Base-by-base conservation (phyloP, 352 stramenopile genomes). In the Pilasporangium apinafurcum region DNA sequence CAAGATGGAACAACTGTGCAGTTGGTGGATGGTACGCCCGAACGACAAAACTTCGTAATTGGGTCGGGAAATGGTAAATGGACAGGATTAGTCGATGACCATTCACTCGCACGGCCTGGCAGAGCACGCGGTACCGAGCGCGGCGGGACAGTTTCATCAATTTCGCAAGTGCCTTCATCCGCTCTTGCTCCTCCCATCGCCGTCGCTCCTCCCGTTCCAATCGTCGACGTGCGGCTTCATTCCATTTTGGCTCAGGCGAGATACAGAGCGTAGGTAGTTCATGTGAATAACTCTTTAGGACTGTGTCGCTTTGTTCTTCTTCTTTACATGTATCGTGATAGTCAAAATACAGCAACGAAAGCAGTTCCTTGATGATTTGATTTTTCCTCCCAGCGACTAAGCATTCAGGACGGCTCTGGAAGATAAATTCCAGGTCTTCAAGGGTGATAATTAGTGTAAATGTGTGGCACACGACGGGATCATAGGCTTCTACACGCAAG, bases 311-410 rank as follows among this genome's bases (percentile, higher is more conserved):
- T 17, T 22, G 10, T 22, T 48, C 25, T 2, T 20, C 18, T 36
- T 45, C 37, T 27, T 34, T 30, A 7, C 31, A 8, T 1, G 55
- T 25, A 3, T 28, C 36, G 4, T 60, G 65, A 29, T 89, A 85
- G 8, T 78, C 41, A 34, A 89, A 86, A 53, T 68, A 89, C 20
- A 89, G 48, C 31, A 89, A 57, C 13, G 54, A 36, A 12, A 83
- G 57, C 33, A 89, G 57, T 22, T 78, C 68, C 10, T 51, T 53
- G 8, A 86, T 45, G 21, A 89, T 41, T 13, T 58, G 45, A 22
- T 78, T 58, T 34, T 89, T 89, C 34, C 55, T 64, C 0, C 76
- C 76, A 10, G 76, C 52, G 1, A 55, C 60, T 5, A 89, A 48
- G 1, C 81, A 44, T 22, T 72, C 62, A 24, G 54, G 49, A 4